Evolutionary conservation across 306 rosid species (phyloP), one percentile per base, ranked within the genome.

Genomic region (Oemleria cerasiformis): DNA sequence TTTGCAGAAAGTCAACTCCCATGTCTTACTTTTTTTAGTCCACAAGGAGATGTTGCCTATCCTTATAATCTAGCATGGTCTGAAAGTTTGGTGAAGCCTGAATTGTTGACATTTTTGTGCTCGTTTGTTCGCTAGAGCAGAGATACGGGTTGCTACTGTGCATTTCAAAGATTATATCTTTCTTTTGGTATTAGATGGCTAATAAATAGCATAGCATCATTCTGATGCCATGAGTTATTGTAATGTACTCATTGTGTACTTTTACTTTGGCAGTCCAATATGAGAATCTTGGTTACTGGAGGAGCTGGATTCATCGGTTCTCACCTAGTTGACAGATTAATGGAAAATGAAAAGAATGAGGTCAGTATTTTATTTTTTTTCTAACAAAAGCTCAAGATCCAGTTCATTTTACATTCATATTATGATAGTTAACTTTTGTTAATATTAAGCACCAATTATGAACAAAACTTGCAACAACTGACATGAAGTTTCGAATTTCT

Each of bases 231-330:
- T 47, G n/a, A 7, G 54, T 78, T 56, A 67, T 68, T 77, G 51
- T 55, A 58, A 44, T 71, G 23, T 17, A 42, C 49, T 54, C 10
- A 19, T 53, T 53, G 38, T 69, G 50, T 54, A 11, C 41, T 56
- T 42, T 14, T 17, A 23, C 73, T 75, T 65, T 67, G 36, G 67
- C 79, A 93, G 98, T 87, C 97, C 41, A 93, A 93, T 67, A 87
- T 93, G 98, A 88, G 98, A 84, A 93, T 93, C 67, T 78, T 93
- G 88, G 77, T 93, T 54, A 90, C 96, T 20, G 98, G 98, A 84
- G 97, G 98, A 83, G 98, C 98, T 81, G 98, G 98, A 70, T 93
- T 93, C 85, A 93, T 93, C 39, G 98, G 98, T 43, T 93, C 98
- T 78, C 98, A 93, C 85, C 92, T 93, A 20, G 97, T 93, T 0